A percentile compares a stretch with the other conserved stretches of the same genome.
These are phyloP conservation scores for Leishmania major DNA, from an alignment of 208 protist genomes.

Conservation along the genomic window DNA sequence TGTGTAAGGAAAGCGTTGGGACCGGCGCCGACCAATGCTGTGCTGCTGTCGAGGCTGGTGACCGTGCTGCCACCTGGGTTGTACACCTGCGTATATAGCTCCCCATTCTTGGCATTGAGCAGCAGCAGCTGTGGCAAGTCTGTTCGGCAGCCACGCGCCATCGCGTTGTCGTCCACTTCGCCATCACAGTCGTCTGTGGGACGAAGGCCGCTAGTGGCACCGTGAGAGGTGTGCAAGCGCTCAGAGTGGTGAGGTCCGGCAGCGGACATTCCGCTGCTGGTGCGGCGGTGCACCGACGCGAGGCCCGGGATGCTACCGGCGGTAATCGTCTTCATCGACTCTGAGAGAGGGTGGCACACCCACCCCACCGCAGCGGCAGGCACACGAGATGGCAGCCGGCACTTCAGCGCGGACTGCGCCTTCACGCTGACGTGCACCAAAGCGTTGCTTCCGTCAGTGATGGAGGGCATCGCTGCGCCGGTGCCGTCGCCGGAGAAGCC, in stretches of 20 bases:
- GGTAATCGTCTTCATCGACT: neutral
- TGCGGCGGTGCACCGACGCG: neutral
- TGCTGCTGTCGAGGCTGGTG: slow-evolving; percentile 34
- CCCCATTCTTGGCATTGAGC: slow-evolving; percentile 52
- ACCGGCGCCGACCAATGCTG: slow-evolving; percentile 44
- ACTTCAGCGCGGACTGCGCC: slow-evolving; percentile 36
- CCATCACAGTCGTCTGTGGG: neutral
- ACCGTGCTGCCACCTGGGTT: slow-evolving; percentile 36
- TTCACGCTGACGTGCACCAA: slow-evolving; percentile 18
- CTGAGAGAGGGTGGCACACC: slow-evolving; percentile 20
- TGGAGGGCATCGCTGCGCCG: slow-evolving; percentile 10
- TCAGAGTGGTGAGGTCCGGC: neutral
- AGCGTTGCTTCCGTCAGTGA: slow-evolving; percentile 20
- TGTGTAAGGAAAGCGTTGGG: slow-evolving; percentile 53
- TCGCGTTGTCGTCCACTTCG: neutral
- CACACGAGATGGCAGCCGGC: slow-evolving; percentile 43
- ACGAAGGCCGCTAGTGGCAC: neutral
- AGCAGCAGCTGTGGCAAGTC: slow-evolving; percentile 59
- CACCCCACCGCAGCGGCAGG: slow-evolving; percentile 52
- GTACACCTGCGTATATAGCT: slow-evolving; percentile 74
- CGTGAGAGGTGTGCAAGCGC: neutral
- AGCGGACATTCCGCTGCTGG: neutral
- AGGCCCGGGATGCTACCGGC: neutral
- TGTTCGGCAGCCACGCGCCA: slow-evolving; percentile 35
- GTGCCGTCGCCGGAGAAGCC: slow-evolving; percentile 17